phyloP scores from a whole-genome alignment of 768 basidiomycete genomes.

The Rhodotorula paludigena region DNA sequence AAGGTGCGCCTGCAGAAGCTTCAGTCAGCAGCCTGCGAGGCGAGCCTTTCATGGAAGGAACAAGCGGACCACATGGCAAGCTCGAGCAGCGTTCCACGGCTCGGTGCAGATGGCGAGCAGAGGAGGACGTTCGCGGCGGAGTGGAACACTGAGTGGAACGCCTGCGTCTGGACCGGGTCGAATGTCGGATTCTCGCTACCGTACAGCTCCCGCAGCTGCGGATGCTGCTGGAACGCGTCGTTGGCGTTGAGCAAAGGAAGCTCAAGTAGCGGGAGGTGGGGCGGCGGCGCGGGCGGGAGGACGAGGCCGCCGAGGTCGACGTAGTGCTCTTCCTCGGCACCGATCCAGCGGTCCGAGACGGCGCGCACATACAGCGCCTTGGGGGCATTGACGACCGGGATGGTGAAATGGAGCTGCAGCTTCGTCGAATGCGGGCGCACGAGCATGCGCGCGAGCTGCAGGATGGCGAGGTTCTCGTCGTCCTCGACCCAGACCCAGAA shows the following conservation, averaged over 20 bases:
- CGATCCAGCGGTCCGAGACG: constrained; percentile 88
- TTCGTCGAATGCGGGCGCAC: constrained; percentile 62
- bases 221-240: constrained; percentile 68
- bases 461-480: constrained; percentile 68
- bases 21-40: no score
- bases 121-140: constrained; percentile 65
- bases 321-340: constrained; percentile 68
- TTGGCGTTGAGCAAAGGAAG: constrained; percentile 59
- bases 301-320: constrained; percentile 63
- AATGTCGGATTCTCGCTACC: constrained; percentile 56
- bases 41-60: not conserved
- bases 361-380: constrained; percentile 67
- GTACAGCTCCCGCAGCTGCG: constrained; percentile 53
- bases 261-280: constrained; percentile 48
- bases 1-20: constrained; percentile 29
- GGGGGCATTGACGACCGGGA: constrained; percentile 65
- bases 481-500: constrained; percentile 98
- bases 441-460: constrained; percentile 68
- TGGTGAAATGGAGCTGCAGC: constrained; percentile 69
- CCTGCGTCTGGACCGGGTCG: constrained; percentile 83
- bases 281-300: constrained; percentile 58
- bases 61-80: constrained; percentile 64
- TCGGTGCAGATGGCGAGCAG: constrained; percentile 72
- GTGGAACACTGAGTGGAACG: constrained; percentile 72
- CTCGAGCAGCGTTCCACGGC: constrained; percentile 71